phyloP scores from a whole-genome alignment of 78 protist genomes.

The Monosiga brevicollis region DNA sequence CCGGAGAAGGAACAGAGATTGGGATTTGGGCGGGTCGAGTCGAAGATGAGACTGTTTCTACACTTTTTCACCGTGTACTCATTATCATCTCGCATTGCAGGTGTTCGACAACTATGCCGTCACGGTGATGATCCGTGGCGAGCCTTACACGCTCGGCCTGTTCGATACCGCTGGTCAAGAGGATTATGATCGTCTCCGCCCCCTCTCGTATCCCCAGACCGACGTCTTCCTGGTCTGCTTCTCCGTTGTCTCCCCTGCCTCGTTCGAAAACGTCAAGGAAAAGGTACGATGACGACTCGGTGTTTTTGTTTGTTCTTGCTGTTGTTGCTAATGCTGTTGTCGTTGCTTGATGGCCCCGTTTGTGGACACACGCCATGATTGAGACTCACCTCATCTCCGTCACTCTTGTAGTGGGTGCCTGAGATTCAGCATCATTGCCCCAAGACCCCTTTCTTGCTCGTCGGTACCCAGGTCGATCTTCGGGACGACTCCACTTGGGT shows the following conservation, averaged over 20 bases:
- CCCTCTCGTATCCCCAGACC: constrained; percentile 62
- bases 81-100: neutral
- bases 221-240: constrained; percentile 63
- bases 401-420: constrained; percentile 11
- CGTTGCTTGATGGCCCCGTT: constrained; percentile 19
- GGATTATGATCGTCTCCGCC: constrained; percentile 50
- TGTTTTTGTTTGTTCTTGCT: neutral
- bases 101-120: constrained; percentile 83
- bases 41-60: neutral
- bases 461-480: constrained; percentile 76
- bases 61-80: neutral
- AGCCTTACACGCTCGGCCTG: constrained; percentile 43
- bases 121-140: constrained; percentile 50
- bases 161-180: constrained; percentile 57
- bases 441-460: constrained; percentile 64
- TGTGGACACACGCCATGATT: constrained; percentile 47
- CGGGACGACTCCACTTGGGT: constrained; percentile 55
- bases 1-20: neutral
- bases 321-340: neutral
- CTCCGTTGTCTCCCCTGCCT: constrained; percentile 49
- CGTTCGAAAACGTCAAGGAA: constrained; percentile 64
- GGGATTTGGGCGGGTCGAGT: neutral
- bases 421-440: constrained; percentile 67
- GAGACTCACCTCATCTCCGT: constrained; percentile 18
- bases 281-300: neutral